phyloP scores from a whole-genome alignment of 148 eudicot genomes.

The Selenicereus undatus region DNA sequence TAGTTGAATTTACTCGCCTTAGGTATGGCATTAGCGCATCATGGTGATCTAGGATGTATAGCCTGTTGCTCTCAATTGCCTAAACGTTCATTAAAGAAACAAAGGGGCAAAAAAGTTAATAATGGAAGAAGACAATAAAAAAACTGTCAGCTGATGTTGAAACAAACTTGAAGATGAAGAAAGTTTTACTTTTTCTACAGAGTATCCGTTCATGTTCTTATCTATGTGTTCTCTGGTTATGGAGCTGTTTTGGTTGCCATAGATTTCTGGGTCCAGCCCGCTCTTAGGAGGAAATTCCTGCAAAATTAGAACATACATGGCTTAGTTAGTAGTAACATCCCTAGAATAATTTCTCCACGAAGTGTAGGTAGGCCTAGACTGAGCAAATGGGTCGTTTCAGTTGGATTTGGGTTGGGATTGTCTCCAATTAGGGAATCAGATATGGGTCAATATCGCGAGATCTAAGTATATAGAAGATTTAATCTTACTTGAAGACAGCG shows the following conservation, averaged over 20 bases:
- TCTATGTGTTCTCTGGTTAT: conserved; percentile 55
- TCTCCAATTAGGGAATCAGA: neutral
- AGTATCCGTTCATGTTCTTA: conserved; percentile 58
- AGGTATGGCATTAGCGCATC: conserved; percentile 31
- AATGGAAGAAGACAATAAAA: neutral
- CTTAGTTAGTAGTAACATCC: neutral
- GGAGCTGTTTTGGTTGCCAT: conserved; percentile 61
- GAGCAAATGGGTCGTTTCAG: no score
- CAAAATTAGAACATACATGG: neutral
- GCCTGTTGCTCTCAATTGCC: conserved; percentile 24
- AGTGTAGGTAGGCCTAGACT: no score
- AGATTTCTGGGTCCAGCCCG: conserved; percentile 51
- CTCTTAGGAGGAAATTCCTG: conserved; percentile 77
- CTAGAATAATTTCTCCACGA: neutral
- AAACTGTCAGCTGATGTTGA: neutral
- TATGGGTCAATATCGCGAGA: neutral
- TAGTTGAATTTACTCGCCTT: conserved; percentile 21
- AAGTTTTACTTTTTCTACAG: conserved; percentile 45
- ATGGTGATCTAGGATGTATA: conserved; percentile 30
- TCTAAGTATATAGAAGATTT: no score
- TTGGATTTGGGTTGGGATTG: no score
- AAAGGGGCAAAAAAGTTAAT: neutral
- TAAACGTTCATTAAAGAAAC: neutral
- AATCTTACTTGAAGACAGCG: conserved; percentile 47
- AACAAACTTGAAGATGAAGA: neutral